Percentiles rank a stretch among this genome's conserved stretches.
Evolutionary conservation across 306 rosid species (phyloP).

Genomic region (Cajanus cajan): DNA sequence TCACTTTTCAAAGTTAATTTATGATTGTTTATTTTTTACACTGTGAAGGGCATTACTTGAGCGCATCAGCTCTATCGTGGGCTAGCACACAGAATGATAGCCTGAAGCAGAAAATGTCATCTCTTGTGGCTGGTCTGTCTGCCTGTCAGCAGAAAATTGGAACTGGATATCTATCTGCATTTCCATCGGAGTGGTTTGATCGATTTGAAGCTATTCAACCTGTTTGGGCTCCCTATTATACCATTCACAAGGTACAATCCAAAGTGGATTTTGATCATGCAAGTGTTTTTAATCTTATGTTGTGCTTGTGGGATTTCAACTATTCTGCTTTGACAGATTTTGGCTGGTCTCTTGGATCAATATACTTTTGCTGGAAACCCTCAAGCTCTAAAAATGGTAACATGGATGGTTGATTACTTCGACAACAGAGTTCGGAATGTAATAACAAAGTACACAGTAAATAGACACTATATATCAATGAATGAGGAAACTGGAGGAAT

Average conservation of each 20-base stretch:
- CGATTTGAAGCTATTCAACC: constrained; percentile 53
- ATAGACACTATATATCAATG: constrained; percentile 59
- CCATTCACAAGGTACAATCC: constrained; percentile 84
- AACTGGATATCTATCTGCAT: constrained; percentile 89
- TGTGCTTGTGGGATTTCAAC: not conserved
- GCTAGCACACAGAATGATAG: constrained; percentile 65
- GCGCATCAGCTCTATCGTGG: constrained; percentile 90
- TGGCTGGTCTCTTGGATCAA: constrained; percentile 92
- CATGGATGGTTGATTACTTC: constrained; percentile 87
- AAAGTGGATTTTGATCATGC: constrained; percentile 2
- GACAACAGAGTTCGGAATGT: constrained; percentile 81
- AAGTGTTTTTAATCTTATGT: constrained; percentile 11
- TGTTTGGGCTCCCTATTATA: constrained; percentile 97
- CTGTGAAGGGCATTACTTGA: constrained; percentile 86
- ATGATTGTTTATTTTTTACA: constrained; percentile 33
- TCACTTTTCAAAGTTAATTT: constrained; percentile 21
- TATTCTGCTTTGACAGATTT: constrained; percentile 52
- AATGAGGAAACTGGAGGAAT: constrained; percentile 97
- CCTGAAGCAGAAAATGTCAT: constrained; percentile 62
- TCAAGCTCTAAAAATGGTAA: constrained; percentile 66
- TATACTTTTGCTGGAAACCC: constrained; percentile 56
- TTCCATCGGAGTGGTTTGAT: constrained; percentile 74
- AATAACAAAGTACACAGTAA: constrained; percentile 46
- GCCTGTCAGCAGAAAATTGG: constrained; percentile 77
- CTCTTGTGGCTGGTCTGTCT: constrained; percentile 53